phyloP scores from a whole-genome alignment of 1,284 basidiomycete species.

The Leccinum pallidistipes region DNA sequence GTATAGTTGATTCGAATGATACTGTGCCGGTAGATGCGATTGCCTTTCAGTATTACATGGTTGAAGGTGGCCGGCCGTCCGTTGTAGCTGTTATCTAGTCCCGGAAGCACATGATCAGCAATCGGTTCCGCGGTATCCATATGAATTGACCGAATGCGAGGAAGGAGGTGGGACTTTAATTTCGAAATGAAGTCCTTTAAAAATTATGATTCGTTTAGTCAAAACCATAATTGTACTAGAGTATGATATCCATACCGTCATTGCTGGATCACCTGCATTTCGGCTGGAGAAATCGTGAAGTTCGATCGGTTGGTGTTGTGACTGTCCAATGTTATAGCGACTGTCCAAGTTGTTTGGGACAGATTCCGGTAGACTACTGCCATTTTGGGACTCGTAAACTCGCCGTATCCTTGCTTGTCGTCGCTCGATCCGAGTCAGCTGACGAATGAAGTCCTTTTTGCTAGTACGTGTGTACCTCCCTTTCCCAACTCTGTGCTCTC shows the following conservation, averaged over 20 bases:
- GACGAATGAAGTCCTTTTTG: no score
- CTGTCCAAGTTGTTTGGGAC: no score
- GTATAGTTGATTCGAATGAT: not conserved
- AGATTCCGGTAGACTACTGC: no score
- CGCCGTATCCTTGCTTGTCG: no score
- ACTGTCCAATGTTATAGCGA: no score
- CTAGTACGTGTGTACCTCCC: no score
- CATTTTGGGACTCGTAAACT: no score
- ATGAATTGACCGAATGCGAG: not conserved
- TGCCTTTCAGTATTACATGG: not conserved
- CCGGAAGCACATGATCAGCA: not conserved
- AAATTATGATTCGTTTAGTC: not conserved
- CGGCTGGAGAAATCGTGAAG: no score
- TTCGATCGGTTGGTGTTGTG: no score
- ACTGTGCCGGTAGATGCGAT: not conserved
- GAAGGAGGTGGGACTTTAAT: not conserved
- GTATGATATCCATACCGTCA: not conserved
- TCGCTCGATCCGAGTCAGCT: no score
- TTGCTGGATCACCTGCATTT: not conserved
- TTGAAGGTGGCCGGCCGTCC: not conserved
- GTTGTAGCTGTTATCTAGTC: not conserved
- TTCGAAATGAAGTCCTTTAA: not conserved
- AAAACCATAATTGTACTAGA: not conserved
- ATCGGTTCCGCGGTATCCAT: not conserved
- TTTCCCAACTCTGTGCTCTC: no score